Conservation (phyloP, 1,284 basidiomycete genomes). For the Leccinum griseonigrum region DNA sequence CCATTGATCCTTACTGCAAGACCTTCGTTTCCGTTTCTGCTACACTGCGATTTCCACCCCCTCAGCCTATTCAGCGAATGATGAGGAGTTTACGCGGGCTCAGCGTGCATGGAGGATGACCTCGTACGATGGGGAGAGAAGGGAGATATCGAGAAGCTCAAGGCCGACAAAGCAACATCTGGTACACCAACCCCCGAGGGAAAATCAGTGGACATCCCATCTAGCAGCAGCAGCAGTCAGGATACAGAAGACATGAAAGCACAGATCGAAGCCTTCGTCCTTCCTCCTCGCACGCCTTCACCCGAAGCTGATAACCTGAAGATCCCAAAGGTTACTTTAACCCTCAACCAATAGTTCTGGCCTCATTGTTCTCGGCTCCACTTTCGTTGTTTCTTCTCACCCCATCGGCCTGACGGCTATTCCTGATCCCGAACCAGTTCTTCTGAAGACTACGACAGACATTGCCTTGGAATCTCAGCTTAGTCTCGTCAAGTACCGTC, state of each 20-base stretch:
- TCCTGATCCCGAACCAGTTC: slow-evolving; percentile 43
- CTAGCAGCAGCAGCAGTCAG: neutral
- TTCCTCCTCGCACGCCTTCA: slow-evolving; percentile 48
- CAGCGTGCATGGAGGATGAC: slow-evolving; percentile 81
- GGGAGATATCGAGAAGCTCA: slow-evolving; percentile 41
- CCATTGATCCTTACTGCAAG: slow-evolving; percentile 77
- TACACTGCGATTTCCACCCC: slow-evolving; percentile 86
- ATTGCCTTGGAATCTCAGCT: slow-evolving; percentile 74
- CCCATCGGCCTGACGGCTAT: slow-evolving; percentile 15
- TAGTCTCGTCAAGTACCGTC: slow-evolving; percentile 70
- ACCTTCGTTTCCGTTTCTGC: slow-evolving; percentile 92
- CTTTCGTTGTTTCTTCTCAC: slow-evolving; percentile 28
- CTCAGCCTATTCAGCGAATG: slow-evolving; percentile 84
- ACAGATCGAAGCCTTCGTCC: slow-evolving; percentile 66
- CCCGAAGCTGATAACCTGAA: slow-evolving; percentile 26
- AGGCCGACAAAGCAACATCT: slow-evolving; percentile 29
- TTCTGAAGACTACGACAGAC: slow-evolving; percentile 50
- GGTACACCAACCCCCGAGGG: slow-evolving; percentile 30
- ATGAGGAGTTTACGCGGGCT: slow-evolving; percentile 65
- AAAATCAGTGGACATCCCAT: slow-evolving; percentile 12
- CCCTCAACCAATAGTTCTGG: slow-evolving; percentile 29
- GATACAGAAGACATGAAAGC: slow-evolving; percentile 58
- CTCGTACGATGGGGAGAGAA: slow-evolving; percentile 78
- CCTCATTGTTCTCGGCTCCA: slow-evolving; percentile 24
- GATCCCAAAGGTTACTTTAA: slow-evolving; percentile 44